These are phyloP conservation scores for Asclepias syriaca DNA, from an alignment of 257 asterid species.

Conservation along the genomic window DNA sequence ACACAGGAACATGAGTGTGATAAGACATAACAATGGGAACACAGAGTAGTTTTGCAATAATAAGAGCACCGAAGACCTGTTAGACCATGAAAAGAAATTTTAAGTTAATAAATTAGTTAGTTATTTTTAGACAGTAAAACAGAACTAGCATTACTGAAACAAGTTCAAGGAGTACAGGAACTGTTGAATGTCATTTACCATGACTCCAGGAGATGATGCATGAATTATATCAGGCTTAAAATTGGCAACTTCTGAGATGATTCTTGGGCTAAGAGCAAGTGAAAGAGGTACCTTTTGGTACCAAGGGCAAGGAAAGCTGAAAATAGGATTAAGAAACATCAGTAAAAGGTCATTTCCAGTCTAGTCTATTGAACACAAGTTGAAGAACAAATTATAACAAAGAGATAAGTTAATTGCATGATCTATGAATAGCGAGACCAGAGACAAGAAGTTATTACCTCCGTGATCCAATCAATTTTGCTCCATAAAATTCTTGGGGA, in stretches of 20 bases:
- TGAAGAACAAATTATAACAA: neutral
- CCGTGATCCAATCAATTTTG: conserved; percentile 81
- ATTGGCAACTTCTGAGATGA: conserved; percentile 80
- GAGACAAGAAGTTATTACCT: conserved; percentile 38
- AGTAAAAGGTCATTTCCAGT: conserved; percentile 7
- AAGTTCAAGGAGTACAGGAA: conserved; percentile 10
- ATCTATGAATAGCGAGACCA: neutral
- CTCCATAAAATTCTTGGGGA: conserved; percentile 95
- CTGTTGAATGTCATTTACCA: conserved; percentile 41
- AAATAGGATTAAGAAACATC: conserved; percentile 16
- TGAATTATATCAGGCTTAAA: conserved; percentile 98
- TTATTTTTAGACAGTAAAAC: neutral
- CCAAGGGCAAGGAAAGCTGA: conserved; percentile 94
- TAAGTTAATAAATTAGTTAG: neutral
- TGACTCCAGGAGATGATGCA: conserved; percentile 97
- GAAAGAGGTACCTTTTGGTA: conserved; percentile 91
- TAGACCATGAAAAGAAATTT: neutral
- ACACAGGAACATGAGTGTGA: conserved; percentile 99
- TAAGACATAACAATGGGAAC: conserved; percentile 95
- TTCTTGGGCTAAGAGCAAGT: conserved; percentile 98
- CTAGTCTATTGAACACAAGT: neutral
- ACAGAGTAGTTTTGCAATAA: conserved; percentile 67
- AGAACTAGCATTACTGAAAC: neutral
- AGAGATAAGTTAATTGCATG: neutral
- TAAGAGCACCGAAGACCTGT: conserved; percentile 91